phyloP scores from a whole-genome alignment of 768 basidiomycete genomes.

The Hygrocybe coccinea region DNA sequence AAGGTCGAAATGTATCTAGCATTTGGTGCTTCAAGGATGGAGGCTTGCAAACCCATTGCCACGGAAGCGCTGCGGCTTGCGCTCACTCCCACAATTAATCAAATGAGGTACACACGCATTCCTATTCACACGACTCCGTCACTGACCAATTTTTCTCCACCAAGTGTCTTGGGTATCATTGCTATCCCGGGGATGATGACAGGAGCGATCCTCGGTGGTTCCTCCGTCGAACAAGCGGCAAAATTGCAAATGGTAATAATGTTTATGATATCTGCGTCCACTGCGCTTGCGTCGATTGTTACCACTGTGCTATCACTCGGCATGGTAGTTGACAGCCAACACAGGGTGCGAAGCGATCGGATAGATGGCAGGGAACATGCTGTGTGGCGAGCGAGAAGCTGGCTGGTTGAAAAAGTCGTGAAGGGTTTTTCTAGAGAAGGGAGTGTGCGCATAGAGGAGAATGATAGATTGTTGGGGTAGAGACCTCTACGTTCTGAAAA shows the following conservation, averaged over 20 bases:
- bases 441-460: neutral
- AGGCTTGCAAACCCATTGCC: constrained; percentile 77
- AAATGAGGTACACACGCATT: constrained; percentile 59
- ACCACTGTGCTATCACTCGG: constrained; percentile 56
- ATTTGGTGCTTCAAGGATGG: constrained; percentile 78
- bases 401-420: constrained; percentile 9
- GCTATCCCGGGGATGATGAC: constrained; percentile 92
- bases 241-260: constrained; percentile 89
- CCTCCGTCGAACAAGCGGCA: constrained; percentile 79
- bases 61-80: constrained; percentile 75
- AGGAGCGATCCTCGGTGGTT: constrained; percentile 82
- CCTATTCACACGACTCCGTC: neutral
- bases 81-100: constrained; percentile 75
- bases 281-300: constrained; percentile 63
- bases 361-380: constrained; percentile 40
- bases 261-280: constrained; percentile 85
- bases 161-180: constrained; percentile 71
- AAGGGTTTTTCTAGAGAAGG: neutral
- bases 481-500: neutral
- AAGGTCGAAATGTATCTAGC: constrained; percentile 84
- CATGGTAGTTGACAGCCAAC: constrained; percentile 63
- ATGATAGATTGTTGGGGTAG: neutral
- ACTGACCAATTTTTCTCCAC: neutral
- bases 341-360: constrained; percentile 60
- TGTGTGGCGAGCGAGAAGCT: constrained; percentile 21